These are phyloP conservation scores for Ettlia oleoabundans DNA, from an alignment of 139 green algal genomes.

Conservation along the genomic window DNA sequence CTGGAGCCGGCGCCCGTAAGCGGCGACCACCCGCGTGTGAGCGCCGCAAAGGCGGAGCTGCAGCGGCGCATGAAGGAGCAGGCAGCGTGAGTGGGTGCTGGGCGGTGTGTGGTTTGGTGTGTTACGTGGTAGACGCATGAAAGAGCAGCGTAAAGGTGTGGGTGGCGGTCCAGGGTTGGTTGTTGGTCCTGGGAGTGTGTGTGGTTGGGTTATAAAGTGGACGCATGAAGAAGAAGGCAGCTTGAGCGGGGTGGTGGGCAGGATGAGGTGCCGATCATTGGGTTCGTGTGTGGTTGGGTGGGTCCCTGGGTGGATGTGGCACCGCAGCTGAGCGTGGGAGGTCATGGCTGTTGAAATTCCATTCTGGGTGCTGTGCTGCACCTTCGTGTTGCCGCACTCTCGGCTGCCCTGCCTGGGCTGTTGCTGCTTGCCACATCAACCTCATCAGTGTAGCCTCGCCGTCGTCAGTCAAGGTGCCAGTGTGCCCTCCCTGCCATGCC, in stretches of 20 bases:
- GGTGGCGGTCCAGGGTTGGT: no score
- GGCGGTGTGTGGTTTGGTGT: not conserved
- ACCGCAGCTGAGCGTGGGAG: no score
- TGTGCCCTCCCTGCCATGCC: not conserved
- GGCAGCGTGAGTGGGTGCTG: constrained; percentile 13
- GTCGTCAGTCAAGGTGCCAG: not conserved
- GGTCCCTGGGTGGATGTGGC: not conserved
- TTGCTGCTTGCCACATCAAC: not conserved
- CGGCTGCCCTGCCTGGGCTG: not conserved
- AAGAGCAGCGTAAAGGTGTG: no score
- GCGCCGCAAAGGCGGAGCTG: constrained; percentile 37
- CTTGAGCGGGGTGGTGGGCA: no score
- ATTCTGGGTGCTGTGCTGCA: no score
- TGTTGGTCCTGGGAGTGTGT: no score
- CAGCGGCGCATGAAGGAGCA: constrained; percentile 45
- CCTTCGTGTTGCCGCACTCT: no score
- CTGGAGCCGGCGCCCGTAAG: not conserved
- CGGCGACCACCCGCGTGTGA: constrained; percentile 46
- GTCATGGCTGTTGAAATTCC: no score
- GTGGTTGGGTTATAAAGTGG: no score
- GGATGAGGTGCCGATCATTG: no score
- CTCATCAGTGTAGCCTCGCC: not conserved
- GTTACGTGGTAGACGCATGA: no score
- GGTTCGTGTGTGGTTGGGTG: not conserved
- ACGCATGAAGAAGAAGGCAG: no score